Conservation (phyloP, 768 basidiomycete genomes). For the Phaffia tasmanica region DNA sequence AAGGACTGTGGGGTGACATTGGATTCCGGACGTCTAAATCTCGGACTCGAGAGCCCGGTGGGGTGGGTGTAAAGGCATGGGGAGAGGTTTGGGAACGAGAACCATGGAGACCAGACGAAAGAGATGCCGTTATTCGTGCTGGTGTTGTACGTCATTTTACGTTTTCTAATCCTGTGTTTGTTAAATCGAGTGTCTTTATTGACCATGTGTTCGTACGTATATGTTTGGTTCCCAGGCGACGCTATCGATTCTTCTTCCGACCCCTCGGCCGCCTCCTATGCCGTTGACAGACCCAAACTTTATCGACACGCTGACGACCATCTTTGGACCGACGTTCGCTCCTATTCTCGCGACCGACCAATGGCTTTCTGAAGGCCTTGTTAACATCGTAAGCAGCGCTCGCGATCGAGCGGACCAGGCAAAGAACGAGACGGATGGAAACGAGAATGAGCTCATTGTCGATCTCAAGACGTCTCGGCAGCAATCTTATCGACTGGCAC, state of each 20-base stretch:
- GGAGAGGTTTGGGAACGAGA: slow-evolving; percentile 34
- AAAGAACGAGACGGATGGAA: background rate
- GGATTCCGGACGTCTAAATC: slow-evolving; percentile 66
- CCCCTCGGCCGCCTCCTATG: background rate
- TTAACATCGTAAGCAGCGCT: slow-evolving; percentile 1
- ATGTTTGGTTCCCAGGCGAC: background rate
- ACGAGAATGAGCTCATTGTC: background rate
- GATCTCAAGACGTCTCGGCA: background rate
- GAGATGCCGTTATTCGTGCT: slow-evolving; percentile 26
- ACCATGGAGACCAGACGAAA: slow-evolving; percentile 26
- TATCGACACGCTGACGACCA: background rate
- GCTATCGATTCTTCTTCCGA: slow-evolving; percentile 5
- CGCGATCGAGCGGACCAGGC: slow-evolving; percentile 1
- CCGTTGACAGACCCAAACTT: background rate
- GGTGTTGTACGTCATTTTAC: slow-evolving; percentile 28
- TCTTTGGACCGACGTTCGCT: slow-evolving; percentile 13
- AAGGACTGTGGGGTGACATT: slow-evolving; percentile 76
- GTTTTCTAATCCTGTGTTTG: background rate
- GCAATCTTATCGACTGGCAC: background rate
- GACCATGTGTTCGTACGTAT: background rate
- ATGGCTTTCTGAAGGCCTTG: slow-evolving; percentile 6
- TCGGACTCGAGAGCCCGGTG: slow-evolving; percentile 29
- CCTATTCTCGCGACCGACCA: background rate
- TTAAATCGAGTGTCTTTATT: background rate
- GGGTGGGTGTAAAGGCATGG: slow-evolving; percentile 32